Conservation (phyloP, 331 rosid genomes). For the Phaseolus coccineus region DNA sequence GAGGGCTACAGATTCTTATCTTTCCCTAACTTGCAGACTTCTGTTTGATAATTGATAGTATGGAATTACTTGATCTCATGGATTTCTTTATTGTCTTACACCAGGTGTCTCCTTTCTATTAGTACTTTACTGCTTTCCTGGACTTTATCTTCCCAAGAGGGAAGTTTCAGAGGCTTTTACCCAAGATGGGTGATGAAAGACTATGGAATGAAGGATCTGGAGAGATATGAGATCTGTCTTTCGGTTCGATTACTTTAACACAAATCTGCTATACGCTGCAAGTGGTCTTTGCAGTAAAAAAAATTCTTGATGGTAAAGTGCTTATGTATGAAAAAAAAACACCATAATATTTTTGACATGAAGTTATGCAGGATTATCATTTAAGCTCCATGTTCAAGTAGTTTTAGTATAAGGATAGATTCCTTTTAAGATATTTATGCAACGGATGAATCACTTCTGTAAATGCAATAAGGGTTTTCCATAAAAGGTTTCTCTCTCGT, state of each 20-base stretch:
- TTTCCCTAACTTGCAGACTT: slow-evolving; percentile 14
- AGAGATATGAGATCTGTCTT: slow-evolving; percentile 26
- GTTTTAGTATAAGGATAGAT: slow-evolving; percentile 17
- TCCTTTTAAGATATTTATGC: slow-evolving; percentile 3
- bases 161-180: slow-evolving; percentile 28
- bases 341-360: not conserved
- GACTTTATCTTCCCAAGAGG: slow-evolving; percentile 28
- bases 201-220: not conserved
- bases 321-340: not conserved
- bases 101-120: slow-evolving; percentile 9
- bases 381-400: slow-evolving; percentile 18
- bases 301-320: not conserved
- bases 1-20: not conserved
- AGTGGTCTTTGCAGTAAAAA: slow-evolving; percentile 27
- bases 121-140: slow-evolving; percentile 14
- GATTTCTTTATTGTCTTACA: slow-evolving; percentile 22
- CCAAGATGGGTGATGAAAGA: slow-evolving; percentile 5
- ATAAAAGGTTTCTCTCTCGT: slow-evolving; percentile 21
- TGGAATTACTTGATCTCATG: slow-evolving; percentile 2
- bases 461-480: slow-evolving; percentile 30
- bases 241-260: slow-evolving; percentile 21
- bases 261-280: slow-evolving; percentile 7
- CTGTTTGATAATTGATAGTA: not conserved
- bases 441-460: slow-evolving; percentile 21
- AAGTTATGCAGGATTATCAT: slow-evolving; percentile 24